Percentiles rank a stretch among this genome's conserved stretches.
Evolutionary conservation across 495 filamentous ascomycete genomes (phyloP).

Genomic region (Neurospora tetrasperma): DNA sequence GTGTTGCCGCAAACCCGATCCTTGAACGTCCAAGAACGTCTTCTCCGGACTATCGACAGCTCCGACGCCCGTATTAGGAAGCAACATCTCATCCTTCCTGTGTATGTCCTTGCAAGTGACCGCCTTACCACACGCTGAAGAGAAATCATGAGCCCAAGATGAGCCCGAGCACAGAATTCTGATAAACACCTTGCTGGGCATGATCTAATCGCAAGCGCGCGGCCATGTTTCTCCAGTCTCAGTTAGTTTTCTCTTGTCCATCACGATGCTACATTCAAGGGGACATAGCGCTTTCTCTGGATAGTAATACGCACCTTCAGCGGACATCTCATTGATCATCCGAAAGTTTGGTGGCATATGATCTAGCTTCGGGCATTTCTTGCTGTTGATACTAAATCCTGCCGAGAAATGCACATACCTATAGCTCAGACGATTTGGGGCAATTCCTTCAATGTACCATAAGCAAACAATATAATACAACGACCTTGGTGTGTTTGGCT

Average conservation of each 20-base stretch:
- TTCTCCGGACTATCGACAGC: background rate
- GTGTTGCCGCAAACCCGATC: slow-evolving; percentile 20
- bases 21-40: slow-evolving; percentile 4
- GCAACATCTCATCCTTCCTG: background rate
- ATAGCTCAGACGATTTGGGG: background rate
- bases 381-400: background rate
- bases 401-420: background rate
- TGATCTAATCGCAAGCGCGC: background rate
- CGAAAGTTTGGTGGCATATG: background rate
- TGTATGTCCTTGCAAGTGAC: background rate
- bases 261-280: background rate
- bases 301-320: background rate
- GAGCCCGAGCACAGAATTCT: background rate
- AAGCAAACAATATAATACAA: background rate
- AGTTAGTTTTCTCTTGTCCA: background rate
- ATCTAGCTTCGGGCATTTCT: background rate
- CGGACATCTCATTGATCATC: background rate
- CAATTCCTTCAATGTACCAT: background rate
- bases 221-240: background rate
- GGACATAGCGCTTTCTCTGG: background rate
- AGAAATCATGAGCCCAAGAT: background rate
- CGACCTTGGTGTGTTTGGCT: background rate
- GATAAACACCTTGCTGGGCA: background rate
- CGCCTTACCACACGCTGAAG: background rate
- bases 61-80: background rate